Conservation (phyloP, 495 filamentous ascomycete genomes). For the Parmelia sp. region DNA sequence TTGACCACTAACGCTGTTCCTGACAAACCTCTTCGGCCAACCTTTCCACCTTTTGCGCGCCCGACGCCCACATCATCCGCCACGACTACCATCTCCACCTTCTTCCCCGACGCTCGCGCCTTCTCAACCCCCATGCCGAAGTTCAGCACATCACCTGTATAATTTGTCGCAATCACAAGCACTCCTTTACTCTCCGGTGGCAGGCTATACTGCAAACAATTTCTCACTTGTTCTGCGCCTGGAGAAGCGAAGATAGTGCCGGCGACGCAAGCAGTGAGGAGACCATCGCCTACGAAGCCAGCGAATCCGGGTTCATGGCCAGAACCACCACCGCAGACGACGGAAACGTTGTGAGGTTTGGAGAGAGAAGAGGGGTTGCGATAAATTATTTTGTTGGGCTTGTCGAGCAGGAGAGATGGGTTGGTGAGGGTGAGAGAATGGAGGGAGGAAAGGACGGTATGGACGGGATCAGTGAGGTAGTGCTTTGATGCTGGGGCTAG, state of each 20-base stretch:
- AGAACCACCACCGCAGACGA: constrained; percentile 85
- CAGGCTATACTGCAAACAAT: constrained; percentile 65
- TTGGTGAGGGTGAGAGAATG: constrained; percentile 75
- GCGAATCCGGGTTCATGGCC: constrained; percentile 93
- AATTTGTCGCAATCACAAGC: constrained; percentile 61
- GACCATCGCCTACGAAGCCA: constrained; percentile 60
- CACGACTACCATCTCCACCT: constrained; percentile 88
- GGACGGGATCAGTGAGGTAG: constrained; percentile 81
- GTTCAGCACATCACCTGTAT: constrained; percentile 78
- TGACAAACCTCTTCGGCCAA: constrained; percentile 84
- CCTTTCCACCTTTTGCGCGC: constrained; percentile 73
- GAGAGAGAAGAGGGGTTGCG: constrained; percentile 50
- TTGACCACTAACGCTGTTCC: constrained; percentile 88
- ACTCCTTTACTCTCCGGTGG: constrained; percentile 61
- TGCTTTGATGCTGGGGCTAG: constrained; percentile 56
- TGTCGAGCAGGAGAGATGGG: constrained; percentile 74
- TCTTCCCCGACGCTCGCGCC: constrained; percentile 69
- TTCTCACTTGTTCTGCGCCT: constrained; percentile 76
- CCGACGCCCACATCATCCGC: constrained; percentile 96
- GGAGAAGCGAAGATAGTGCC: constrained; percentile 93
- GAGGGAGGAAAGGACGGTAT: constrained; percentile 73
- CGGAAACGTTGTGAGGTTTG: constrained; percentile 52
- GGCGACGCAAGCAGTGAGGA: constrained; percentile 81
- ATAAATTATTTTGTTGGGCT: constrained; percentile 80
- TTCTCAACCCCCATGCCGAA: constrained; percentile 95